Conservation (phyloP, 208 protist genomes). For the Trypanosoma caninum region DNA sequence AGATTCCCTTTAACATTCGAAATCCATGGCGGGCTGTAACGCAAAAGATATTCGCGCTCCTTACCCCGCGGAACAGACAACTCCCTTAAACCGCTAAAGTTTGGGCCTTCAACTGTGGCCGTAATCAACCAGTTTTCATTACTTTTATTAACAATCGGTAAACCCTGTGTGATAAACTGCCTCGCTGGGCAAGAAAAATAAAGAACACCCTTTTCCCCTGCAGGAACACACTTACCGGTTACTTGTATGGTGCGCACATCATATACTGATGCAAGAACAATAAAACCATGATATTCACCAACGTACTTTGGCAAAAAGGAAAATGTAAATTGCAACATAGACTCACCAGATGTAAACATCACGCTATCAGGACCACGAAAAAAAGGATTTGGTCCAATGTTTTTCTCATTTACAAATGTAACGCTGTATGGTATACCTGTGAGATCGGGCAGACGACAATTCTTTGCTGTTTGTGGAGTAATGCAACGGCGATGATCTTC, state of each 20-base stretch:
- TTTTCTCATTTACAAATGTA: slow-evolving; percentile 60
- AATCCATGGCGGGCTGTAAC: slow-evolving; percentile 84
- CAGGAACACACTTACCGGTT: slow-evolving; percentile 70
- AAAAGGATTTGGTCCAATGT: slow-evolving; percentile 85
- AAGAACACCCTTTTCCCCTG: slow-evolving; percentile 66
- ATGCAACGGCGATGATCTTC: slow-evolving; percentile 55
- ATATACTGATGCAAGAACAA: slow-evolving; percentile 74
- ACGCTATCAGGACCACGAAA: slow-evolving; percentile 41
- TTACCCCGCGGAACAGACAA: slow-evolving; percentile 70
- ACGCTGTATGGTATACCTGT: slow-evolving; percentile 41
- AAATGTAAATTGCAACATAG: slow-evolving; percentile 37
- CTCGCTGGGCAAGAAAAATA: slow-evolving; percentile 87
- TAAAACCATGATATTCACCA: slow-evolving; percentile 74
- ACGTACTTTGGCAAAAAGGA: slow-evolving; percentile 81
- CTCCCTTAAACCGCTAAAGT: slow-evolving; percentile 83
- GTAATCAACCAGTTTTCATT: slow-evolving; percentile 83
- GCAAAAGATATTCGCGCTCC: slow-evolving; percentile 78
- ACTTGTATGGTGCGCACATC: slow-evolving; percentile 89
- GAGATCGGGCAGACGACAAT: slow-evolving; percentile 19
- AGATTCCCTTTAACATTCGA: slow-evolving; percentile 58
- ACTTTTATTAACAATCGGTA: slow-evolving; percentile 81
- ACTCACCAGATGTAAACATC: slow-evolving; percentile 13
- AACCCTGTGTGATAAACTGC: slow-evolving; percentile 86
- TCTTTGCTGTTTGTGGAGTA: slow-evolving; percentile 1
- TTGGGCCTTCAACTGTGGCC: slow-evolving; percentile 66